Evolutionary conservation across 805 yeast genomes (phyloP).

Genomic region (Candida hungchunana): DNA sequence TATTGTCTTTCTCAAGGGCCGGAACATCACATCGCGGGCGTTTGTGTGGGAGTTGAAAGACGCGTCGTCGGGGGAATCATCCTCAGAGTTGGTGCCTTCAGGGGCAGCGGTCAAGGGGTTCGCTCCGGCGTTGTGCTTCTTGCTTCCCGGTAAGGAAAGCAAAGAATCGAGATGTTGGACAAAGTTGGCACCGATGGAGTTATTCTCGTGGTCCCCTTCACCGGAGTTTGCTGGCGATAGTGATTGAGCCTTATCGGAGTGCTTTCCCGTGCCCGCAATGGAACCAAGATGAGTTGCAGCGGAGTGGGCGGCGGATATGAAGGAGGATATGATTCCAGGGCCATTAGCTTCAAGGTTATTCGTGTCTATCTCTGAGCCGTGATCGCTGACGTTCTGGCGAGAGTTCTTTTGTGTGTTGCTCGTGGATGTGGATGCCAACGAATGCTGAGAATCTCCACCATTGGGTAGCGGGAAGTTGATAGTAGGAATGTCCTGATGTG

Average conservation of each 20-base stretch:
- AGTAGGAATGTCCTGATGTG: background rate
- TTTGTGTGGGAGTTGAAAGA: slow-evolving; percentile 8
- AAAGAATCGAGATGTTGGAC: slow-evolving; percentile 35
- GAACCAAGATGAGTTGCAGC: slow-evolving; percentile 31
- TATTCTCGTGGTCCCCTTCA: background rate
- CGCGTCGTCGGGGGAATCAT: slow-evolving; percentile 5
- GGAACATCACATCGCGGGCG: slow-evolving; percentile 35
- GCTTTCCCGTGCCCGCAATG: slow-evolving; percentile 8
- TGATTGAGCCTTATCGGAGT: background rate
- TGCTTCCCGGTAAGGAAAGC: slow-evolving; percentile 18
- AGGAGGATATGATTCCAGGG: slow-evolving; percentile 39
- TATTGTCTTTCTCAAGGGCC: slow-evolving; percentile 42
- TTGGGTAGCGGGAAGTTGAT: slow-evolving; percentile 1
- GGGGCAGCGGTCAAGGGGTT: no score
- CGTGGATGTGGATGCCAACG: background rate
- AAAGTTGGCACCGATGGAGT: slow-evolving; percentile 23
- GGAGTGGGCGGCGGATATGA: slow-evolving; percentile 44
- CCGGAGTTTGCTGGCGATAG: background rate
- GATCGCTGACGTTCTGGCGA: no score
- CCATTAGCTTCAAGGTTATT: slow-evolving; percentile 1
- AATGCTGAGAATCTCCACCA: background rate
- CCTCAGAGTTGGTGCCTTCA: no score
- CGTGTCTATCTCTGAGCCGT: background rate
- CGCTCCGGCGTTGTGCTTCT: no score
- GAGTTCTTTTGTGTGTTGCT: background rate